Evolutionary conservation across 805 yeast genomes (phyloP), one percentile per base, ranked within the genome.

Genomic region (Millerozyma miso): DNA sequence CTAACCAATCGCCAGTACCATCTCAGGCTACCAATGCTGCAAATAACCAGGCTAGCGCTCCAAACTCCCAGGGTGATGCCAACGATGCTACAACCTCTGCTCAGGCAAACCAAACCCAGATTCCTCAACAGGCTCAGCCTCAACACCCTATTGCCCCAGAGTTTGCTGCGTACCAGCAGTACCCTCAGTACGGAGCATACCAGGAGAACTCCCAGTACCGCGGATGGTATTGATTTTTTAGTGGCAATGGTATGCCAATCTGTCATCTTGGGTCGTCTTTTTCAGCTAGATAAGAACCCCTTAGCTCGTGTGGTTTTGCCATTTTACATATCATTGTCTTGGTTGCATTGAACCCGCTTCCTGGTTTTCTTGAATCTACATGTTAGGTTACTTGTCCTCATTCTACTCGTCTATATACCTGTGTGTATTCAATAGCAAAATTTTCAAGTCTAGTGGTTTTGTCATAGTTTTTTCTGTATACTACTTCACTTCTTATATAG

Each of bases 111-210:
- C 58, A 50, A 39, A 41, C 35, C 19, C 52, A 48, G 39, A 47
- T 43, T 26, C 53, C 50, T 23, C 62, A 50, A 38, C 59, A 48
- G 31, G 60, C 50, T 32, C 67, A 55, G 41, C 55, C 60, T 23
- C 67, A 64, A 44, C 74, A 69, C 53, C 69, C 69, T 38, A 52
- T 55, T 45, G 58, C 61, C 44, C 74, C 73, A 19, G 73, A 69
- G 55, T 70, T 65, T 50, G 73, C 66, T 35, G 73, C 61, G n/a
- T 70, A 69, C 52, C 76, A 70, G 53, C 75, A 70, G 53, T 70
- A 69, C 55, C 74, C 75, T 10, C 76, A 70, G 55, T 70, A 69
- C 49, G 72, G 65, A 34, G 64, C 71, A 47, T 70, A 69, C 56
- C 75, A 69, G 51, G 74, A 69, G 45, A 56, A 56, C 53, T 57